phyloP scores from a whole-genome alignment of 1,284 basidiomycete genomes.

The Cystobasidium slooffiae region DNA sequence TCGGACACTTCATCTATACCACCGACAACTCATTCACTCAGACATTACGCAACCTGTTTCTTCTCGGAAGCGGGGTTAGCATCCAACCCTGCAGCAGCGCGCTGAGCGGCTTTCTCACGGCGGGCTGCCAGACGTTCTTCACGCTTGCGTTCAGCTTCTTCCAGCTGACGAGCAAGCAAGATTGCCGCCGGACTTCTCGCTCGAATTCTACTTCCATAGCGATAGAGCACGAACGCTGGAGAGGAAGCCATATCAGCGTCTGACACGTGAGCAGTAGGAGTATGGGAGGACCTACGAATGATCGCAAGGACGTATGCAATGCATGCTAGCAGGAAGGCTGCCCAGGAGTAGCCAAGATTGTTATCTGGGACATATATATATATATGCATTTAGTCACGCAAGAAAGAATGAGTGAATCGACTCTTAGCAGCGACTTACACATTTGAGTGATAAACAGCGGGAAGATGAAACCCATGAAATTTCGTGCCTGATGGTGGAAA shows the following conservation, averaged over 20 bases:
- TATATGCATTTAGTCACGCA: neutral
- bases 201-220: slow-evolving; percentile 31
- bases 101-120: neutral
- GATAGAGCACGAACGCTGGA: slow-evolving; percentile 36
- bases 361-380: slow-evolving; percentile 14
- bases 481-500: slow-evolving; percentile 18
- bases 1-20: neutral
- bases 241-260: too few relatives aligned
- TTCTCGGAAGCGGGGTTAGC: neutral
- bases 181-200: slow-evolving; percentile 39
- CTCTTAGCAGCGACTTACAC: slow-evolving; percentile 19
- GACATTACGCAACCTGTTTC: neutral
- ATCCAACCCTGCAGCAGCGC: slow-evolving; percentile 3
- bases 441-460: slow-evolving; percentile 43
- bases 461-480: slow-evolving; percentile 42
- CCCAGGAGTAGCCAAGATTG: slow-evolving; percentile 43
- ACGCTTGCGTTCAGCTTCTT: slow-evolving; percentile 34
- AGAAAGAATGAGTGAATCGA: neutral
- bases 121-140: slow-evolving; percentile 22
- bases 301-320: slow-evolving; percentile 37
- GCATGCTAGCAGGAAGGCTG: slow-evolving; percentile 30
- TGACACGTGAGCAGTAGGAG: too few relatives aligned
- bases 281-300: slow-evolving; percentile 13
- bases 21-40: neutral
- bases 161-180: slow-evolving; percentile 28